A percentile compares a stretch with the other conserved stretches of the same genome.
These are phyloP conservation scores for Paxillus ammoniavirescens DNA, from an alignment of 768 basidiomycete species.

Conservation along the genomic window DNA sequence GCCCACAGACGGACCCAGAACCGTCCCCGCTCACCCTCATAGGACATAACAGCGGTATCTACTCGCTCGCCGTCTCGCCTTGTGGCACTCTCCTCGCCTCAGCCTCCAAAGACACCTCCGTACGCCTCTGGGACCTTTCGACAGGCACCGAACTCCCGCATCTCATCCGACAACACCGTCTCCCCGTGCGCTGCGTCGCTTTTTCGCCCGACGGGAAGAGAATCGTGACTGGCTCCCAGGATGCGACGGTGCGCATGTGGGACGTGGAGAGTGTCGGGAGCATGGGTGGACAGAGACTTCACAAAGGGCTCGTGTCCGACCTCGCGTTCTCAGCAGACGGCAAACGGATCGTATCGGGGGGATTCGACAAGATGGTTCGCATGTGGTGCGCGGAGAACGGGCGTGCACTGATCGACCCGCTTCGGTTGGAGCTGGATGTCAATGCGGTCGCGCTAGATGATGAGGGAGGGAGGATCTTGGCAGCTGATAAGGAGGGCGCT, in stretches of 20 bases:
- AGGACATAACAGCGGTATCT: slow-evolving; percentile 24
- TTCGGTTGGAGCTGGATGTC: slow-evolving; percentile 19
- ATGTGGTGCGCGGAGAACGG: slow-evolving; percentile 29
- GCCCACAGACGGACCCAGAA: slow-evolving; percentile 3
- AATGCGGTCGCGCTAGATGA: slow-evolving; percentile 24
- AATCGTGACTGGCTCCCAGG: slow-evolving; percentile 26
- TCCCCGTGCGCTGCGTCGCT: slow-evolving; percentile 22
- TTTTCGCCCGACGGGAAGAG: slow-evolving; percentile 29
- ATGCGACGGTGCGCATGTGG: slow-evolving; percentile 31
- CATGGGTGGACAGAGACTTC: slow-evolving; percentile 21
- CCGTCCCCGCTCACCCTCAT: slow-evolving; percentile 14
- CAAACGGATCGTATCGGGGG: slow-evolving; percentile 27
- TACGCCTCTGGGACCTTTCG: slow-evolving; percentile 28
- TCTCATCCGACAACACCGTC: slow-evolving; percentile 28
- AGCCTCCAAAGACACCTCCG: slow-evolving; percentile 30
- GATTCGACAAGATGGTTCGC: slow-evolving; percentile 28
- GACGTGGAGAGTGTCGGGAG: slow-evolving; percentile 28
- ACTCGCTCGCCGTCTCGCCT: slow-evolving; percentile 30
- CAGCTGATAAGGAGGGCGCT: slow-evolving; percentile 18
- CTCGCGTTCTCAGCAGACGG: slow-evolving; percentile 31
- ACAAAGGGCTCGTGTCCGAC: slow-evolving; percentile 27
- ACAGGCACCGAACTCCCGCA: slow-evolving; percentile 19
- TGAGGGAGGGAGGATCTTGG: slow-evolving; percentile 18
- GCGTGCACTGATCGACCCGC: slow-evolving; percentile 14
- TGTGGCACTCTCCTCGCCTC: slow-evolving; percentile 28